These are phyloP conservation scores for Hypoxylon sp. DNA, from an alignment of 2,329 filamentous ascomycete species.

Conservation along the genomic window DNA sequence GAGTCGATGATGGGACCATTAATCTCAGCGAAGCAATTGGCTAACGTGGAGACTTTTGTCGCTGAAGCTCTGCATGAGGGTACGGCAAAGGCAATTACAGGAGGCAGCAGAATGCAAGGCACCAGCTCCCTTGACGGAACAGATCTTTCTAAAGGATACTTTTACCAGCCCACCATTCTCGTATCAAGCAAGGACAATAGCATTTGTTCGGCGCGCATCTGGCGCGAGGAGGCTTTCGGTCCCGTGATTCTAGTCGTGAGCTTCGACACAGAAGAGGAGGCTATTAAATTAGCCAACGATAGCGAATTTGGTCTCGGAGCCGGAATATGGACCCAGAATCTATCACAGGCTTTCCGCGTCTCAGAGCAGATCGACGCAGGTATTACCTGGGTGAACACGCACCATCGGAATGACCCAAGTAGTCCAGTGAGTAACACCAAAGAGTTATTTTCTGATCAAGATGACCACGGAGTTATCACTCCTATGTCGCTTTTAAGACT, in stretches of 20 bases:
- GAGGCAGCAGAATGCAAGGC: conserved; percentile 66
- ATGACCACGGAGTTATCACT: neutral
- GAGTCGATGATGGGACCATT: conserved; percentile 76
- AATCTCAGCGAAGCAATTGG: conserved; percentile 74
- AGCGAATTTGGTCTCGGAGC: conserved; percentile 83
- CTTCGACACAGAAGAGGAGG: conserved; percentile 81
- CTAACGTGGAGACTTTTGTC: conserved; percentile 77
- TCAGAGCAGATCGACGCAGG: conserved; percentile 79
- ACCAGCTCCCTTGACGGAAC: conserved; percentile 65
- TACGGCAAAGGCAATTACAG: conserved; percentile 56
- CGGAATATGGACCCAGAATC: conserved; percentile 81
- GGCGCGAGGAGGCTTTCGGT: conserved; percentile 86
- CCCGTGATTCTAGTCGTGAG: conserved; percentile 82
- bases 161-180: conserved; percentile 85
- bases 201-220: conserved; percentile 79
- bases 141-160: conserved; percentile 74
- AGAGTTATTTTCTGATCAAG: neutral
- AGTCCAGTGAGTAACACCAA: conserved; percentile 61
- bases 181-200: conserved; percentile 67
- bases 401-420: conserved; percentile 80
- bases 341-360: conserved; percentile 81
- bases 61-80: conserved; percentile 72
- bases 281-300: conserved; percentile 78
- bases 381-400: conserved; percentile 71
- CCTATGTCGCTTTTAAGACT: neutral